Conservation (phyloP, 2,329 filamentous ascomycete species). For the Cordyceps sp. region DNA sequence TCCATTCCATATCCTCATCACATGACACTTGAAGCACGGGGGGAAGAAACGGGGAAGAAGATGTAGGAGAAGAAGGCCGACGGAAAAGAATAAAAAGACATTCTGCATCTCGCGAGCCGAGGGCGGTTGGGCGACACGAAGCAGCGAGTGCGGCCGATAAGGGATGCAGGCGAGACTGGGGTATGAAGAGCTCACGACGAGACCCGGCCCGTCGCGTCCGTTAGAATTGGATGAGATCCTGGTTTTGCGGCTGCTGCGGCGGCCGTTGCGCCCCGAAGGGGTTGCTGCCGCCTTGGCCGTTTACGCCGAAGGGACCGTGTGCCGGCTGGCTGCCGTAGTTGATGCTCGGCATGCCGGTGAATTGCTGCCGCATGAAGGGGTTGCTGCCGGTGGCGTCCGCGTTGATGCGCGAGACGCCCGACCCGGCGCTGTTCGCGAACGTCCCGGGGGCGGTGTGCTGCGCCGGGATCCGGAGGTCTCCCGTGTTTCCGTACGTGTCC, state of each 20-base stretch:
- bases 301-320: constrained; percentile 38
- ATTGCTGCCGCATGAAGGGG: constrained; percentile 74
- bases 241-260: constrained; percentile 31
- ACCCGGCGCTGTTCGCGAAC: constrained; percentile 89
- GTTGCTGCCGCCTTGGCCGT: constrained; percentile 34
- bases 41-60: neutral
- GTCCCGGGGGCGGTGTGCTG: constrained; percentile 94
- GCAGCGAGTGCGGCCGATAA: no score
- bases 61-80: neutral
- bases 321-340: constrained; percentile 37
- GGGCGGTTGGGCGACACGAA: no score
- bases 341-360: constrained; percentile 55
- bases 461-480: constrained; percentile 82
- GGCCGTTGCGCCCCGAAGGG: constrained; percentile 37
- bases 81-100: neutral
- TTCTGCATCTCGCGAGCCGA: neutral
- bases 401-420: constrained; percentile 55
- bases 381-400: constrained; percentile 67
- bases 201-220: neutral
- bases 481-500: constrained; percentile 96
- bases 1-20: constrained; percentile 1
- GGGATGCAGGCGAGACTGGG: neutral
- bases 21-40: no score
- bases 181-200: neutral
- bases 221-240: constrained; percentile 50